Base-by-base conservation (phyloP, 2,329 filamentous ascomycete species). In the Ustilaginoidea virens region DNA sequence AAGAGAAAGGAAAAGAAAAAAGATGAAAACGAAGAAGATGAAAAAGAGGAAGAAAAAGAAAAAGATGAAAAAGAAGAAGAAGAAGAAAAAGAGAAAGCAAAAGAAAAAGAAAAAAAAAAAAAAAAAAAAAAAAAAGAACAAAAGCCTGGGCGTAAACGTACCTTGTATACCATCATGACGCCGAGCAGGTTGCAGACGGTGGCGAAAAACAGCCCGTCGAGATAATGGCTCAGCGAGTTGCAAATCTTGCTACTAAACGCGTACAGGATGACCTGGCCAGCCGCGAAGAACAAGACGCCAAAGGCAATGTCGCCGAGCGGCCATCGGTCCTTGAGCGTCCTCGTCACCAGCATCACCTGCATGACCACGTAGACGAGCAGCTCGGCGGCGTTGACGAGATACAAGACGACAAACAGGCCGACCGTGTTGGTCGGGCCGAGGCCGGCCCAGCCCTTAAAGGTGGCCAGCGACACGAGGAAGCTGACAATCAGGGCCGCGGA, bases 111-210 rank as follows among this genome's bases (percentile, higher is more conserved):
- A 6, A n/a, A 24, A 23, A 19, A 23, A 28, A n/a, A 15, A 4
- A 26, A 23, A 13, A 15, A 12, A 17, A 11, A 32, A 21, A 12
- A 25, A 25, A 25, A 25, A 25, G 19, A 20, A 11, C 7, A 20
- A 20, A 11, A 20, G 19, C 19, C 19, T 20, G 7, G 19, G 13
- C 11, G 5, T 9, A 20, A 23, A 44, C 56, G 30, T 56, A 67
- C 83, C 78, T 98, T 98, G 69, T 98, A 98, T 21, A 98, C 76
- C 90, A 96, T 98, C 90, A 98, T 98, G 36, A 98, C 87, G 9
- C 76, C 83, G 24, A 98, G 62, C 25, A 98, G 58, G 49, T 98
- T 98, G 61, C 85, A 90, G 31, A 87, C 75, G 1, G 87, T 94
- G 4, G 85, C 82, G 47, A 98, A 86, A 60, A 96, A 92, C 27